phyloP scores from a whole-genome alignment of 768 basidiomycete genomes.

The Mycena venus region DNA sequence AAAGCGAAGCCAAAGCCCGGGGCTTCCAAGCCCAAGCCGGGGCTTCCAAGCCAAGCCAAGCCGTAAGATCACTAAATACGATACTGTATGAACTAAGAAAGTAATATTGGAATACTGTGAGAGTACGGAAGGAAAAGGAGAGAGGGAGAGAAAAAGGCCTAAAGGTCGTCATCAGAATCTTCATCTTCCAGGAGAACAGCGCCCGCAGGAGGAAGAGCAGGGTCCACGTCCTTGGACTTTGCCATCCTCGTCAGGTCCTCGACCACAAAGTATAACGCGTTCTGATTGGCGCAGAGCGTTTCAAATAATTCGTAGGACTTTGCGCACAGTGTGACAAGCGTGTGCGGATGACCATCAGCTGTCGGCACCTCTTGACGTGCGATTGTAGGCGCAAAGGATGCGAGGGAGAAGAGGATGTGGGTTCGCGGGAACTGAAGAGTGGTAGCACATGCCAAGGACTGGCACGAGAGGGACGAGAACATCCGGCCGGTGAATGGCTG shows the following conservation, averaged over 20 bases:
- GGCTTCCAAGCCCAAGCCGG: too few species aligned
- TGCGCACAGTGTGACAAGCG: neutral
- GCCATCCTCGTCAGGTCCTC: neutral
- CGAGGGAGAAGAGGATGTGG: slow-evolving; percentile 8
- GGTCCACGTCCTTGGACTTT: neutral
- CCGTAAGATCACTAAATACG: too few species aligned
- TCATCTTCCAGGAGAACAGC: neutral
- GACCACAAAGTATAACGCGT: neutral
- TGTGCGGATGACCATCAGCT: neutral
- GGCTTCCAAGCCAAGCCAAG: too few species aligned
- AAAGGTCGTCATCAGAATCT: neutral
- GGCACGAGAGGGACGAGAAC: neutral
- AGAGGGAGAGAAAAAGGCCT: neutral
- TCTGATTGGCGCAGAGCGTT: neutral
- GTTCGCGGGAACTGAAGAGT: neutral
- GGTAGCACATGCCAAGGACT: neutral
- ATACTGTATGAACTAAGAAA: too few species aligned
- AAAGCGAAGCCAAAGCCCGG: too few species aligned
- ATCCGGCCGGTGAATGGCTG: neutral
- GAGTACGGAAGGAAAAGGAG: neutral
- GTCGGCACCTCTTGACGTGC: neutral
- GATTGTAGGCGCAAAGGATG: neutral
- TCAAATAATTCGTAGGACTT: neutral
- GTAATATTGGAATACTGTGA: neutral
- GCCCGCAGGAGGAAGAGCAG: neutral